A percentile compares a stretch with the other conserved stretches of the same genome.
Evolutionary conservation across 2,329 filamentous ascomycete genomes (phyloP).

Genomic region (Cladosporium sp.): DNA sequence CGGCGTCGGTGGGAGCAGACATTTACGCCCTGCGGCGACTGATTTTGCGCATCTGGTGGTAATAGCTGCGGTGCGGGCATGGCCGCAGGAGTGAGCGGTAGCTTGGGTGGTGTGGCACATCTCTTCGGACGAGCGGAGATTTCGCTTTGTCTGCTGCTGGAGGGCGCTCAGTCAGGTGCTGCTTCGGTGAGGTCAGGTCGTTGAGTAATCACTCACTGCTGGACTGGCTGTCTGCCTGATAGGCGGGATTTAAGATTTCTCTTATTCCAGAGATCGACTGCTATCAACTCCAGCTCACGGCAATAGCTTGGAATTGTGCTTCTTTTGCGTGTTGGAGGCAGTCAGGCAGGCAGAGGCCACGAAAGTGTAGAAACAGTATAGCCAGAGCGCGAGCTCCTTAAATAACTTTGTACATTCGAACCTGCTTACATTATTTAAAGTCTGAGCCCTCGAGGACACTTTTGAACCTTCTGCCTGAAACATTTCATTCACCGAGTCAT

Average conservation of each 20-base stretch:
- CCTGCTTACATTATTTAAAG: background rate
- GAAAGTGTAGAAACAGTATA: background rate
- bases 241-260: background rate
- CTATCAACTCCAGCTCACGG: background rate
- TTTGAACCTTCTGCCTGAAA: background rate
- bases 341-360: background rate
- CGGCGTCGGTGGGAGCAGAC: background rate
- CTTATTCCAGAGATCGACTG: background rate
- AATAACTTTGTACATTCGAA: background rate
- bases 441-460: background rate
- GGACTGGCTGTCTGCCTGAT: background rate
- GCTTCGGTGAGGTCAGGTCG: background rate
- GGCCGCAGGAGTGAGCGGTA: background rate
- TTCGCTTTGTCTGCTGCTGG: background rate
- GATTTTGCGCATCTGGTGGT: background rate
- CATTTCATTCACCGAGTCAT: background rate
- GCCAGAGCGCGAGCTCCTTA: background rate
- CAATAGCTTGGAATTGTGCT: too few species aligned
- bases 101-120: constrained; percentile 9
- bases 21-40: background rate
- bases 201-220: background rate
- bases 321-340: too few species aligned
- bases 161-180: background rate
- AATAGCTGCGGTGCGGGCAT: constrained; percentile 4
- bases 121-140: background rate